Conservation (phyloP, 139 green algal genomes). For the Asterochloris erici region DNA sequence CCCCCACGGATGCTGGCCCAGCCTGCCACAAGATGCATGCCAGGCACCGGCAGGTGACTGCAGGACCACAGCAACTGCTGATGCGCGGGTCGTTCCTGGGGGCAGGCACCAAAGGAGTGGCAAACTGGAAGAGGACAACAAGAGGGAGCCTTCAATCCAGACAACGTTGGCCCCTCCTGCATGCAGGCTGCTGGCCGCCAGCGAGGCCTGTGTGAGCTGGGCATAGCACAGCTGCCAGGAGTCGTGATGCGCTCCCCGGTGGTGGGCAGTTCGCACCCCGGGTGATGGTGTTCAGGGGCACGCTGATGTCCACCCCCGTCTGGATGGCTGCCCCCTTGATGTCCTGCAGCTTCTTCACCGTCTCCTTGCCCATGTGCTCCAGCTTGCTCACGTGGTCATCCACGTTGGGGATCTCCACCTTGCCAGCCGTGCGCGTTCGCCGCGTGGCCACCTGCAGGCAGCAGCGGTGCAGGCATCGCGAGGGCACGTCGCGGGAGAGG, state of each 20-base stretch:
- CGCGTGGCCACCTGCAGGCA: conserved; percentile 60
- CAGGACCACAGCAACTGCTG: too few species aligned
- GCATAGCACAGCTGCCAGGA: too few species aligned
- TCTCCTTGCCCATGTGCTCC: conserved; percentile 92
- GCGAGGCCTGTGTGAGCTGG: too few species aligned
- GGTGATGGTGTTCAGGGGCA: conserved; percentile 62
- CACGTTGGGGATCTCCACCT: conserved; percentile 85
- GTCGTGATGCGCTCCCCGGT: too few species aligned
- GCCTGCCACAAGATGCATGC: too few species aligned
- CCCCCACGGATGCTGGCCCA: too few species aligned
- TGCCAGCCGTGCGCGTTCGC: conserved; percentile 70
- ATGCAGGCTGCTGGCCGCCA: too few species aligned
- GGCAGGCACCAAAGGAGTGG: too few species aligned
- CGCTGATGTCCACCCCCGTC: conserved; percentile 55
- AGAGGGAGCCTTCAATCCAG: background rate
- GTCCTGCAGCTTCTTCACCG: conserved; percentile 86
- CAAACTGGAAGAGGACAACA: too few species aligned
- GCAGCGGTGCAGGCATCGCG: background rate
- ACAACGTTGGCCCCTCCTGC: background rate
- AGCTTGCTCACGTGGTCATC: conserved; percentile 85
- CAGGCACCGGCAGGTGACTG: too few species aligned
- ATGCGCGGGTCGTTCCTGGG: too few species aligned
- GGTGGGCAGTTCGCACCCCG: conserved; percentile 22
- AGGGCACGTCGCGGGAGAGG: background rate
- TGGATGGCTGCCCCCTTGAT: conserved; percentile 49